Conservation (phyloP, 805 yeast species). For the Hanseniaspora thailandica region DNA sequence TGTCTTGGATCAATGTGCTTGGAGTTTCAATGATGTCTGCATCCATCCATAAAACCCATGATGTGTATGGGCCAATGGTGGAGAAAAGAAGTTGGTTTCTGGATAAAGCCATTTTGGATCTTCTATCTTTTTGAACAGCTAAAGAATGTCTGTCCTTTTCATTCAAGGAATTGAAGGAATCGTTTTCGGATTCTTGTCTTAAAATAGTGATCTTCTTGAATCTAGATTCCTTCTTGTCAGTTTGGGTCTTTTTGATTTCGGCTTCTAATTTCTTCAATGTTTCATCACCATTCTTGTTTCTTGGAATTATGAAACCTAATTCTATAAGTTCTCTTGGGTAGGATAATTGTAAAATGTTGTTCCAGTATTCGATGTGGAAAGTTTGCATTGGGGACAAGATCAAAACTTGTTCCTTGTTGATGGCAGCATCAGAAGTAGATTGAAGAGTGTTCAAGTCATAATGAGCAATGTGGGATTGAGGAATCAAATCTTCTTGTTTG, state of each 20-base stretch:
- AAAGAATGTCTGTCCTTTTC: slow-evolving; percentile 90
- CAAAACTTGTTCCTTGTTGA: slow-evolving; percentile 70
- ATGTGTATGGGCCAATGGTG: slow-evolving; percentile 74
- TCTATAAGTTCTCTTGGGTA: slow-evolving; percentile 81
- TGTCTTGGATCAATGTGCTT: slow-evolving; percentile 67
- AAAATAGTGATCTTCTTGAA: slow-evolving; percentile 77
- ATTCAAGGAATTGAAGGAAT: slow-evolving; percentile 56
- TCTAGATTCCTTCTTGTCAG: slow-evolving; percentile 48
- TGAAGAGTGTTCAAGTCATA: slow-evolving; percentile 72
- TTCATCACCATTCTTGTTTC: slow-evolving; percentile 66
- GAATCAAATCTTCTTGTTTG: slow-evolving; percentile 43
- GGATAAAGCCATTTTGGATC: slow-evolving; percentile 86
- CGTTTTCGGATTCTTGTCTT: slow-evolving; percentile 63
- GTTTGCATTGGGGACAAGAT: slow-evolving; percentile 83
- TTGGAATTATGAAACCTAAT: slow-evolving; percentile 84
- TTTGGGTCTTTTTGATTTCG: slow-evolving; percentile 64
- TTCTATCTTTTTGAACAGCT: slow-evolving; percentile 73
- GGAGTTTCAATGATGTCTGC: slow-evolving; percentile 91
- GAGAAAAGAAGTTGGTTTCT: slow-evolving; percentile 85
- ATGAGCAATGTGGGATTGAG: slow-evolving; percentile 66
- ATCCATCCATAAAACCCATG: slow-evolving; percentile 96
- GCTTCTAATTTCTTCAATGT: slow-evolving; percentile 62
- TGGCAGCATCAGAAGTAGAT: slow-evolving; percentile 58
- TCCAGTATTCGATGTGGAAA: slow-evolving; percentile 81
- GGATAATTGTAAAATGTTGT: slow-evolving; percentile 55